Evolutionary conservation across 2,329 filamentous ascomycete species (phyloP).

Genomic region (Hymenoscyphus repandus): DNA sequence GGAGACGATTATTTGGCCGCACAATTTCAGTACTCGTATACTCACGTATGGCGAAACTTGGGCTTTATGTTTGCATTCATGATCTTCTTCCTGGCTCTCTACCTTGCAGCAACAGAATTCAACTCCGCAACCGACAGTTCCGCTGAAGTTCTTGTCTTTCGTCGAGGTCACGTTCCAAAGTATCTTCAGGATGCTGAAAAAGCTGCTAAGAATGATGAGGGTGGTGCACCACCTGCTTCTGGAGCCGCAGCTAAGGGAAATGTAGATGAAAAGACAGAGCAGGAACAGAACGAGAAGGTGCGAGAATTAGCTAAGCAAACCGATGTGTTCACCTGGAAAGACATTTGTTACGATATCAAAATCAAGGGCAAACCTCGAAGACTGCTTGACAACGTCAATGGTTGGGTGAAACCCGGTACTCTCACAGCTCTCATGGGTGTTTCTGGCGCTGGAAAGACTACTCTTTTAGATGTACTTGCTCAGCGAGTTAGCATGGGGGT

Average conservation of each 20-base stretch:
- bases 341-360: conserved; percentile 67
- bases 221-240: conserved; percentile 13
- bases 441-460: conserved; percentile 83
- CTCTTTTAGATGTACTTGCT: conserved; percentile 79
- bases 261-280: conserved; percentile 13
- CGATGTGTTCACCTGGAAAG: conserved; percentile 31
- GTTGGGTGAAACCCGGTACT: too few species aligned
- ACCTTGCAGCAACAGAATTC: conserved; percentile 61
- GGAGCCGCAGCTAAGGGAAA: conserved; percentile 12
- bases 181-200: conserved; percentile 36
- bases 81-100: conserved; percentile 55
- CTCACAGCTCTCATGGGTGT: conserved; percentile 65
- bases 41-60: conserved; percentile 45
- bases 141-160: conserved; percentile 72
- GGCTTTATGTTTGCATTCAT: conserved; percentile 65
- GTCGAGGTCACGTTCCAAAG: conserved; percentile 45
- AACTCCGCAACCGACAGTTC: conserved; percentile 64
- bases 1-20: conserved; percentile 53
- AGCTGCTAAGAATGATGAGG: conserved; percentile 25
- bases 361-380: conserved; percentile 60
- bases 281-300: conserved; percentile 24
- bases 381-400: conserved; percentile 63
- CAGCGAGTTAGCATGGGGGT: conserved; percentile 85
- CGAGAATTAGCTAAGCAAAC: conserved; percentile 26
- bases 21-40: conserved; percentile 1